Base-by-base conservation (phyloP, 2,329 filamentous ascomycete genomes). In the Chaetomiaceae sp. region DNA sequence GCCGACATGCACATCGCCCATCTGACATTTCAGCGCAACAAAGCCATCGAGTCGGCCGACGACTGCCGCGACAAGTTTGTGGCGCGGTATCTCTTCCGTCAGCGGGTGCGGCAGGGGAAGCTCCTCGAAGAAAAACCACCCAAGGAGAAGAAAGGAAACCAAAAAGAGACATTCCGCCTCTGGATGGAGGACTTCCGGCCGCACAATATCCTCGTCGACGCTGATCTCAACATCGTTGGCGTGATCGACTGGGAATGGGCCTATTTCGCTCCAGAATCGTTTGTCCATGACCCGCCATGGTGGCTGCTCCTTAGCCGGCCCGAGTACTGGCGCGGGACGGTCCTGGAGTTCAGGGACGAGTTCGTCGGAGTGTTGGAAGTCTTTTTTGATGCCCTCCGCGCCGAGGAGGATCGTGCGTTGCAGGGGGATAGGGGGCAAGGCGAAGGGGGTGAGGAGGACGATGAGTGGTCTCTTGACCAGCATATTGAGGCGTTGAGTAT, bases 11-110 rank as follows among this genome's bases (percentile, higher is more conserved):
- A 78, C 38, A 60, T 78, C 6, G 62, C 62, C 20, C 68, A 71
- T 15, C 62, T 75, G 3, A 17, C 65, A 9, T 72, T 72, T 49
- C 71, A 76, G 57, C 69, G 67, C 45, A 74, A 75, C 55, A 67
- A 73, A 37, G 58, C 68, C 0, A 61, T 74, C 2, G 49, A 54
- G 0, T 63, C 65, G 2, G 71, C 66, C 22, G 68, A 71, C 14
- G 73, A 77, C 52, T 71, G 67, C 44, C 64, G 69, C 4, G 71
- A 69, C 23, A 75, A 76, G 53, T 75, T 74, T 47, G 65, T 74
- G 3, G 68, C 71, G 4, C 71, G 71, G 3, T 67, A 71, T 22
- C 57, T 76, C 0, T 75, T 75, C 54, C 70, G 68, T 5, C 68
- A 59, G 38, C 51, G 72, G 4, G 67, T 66, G 12, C 36, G 44